These are phyloP conservation scores for Eucalyptus polyanthemos DNA, from an alignment of 345 rosid genomes.

Conservation along the genomic window DNA sequence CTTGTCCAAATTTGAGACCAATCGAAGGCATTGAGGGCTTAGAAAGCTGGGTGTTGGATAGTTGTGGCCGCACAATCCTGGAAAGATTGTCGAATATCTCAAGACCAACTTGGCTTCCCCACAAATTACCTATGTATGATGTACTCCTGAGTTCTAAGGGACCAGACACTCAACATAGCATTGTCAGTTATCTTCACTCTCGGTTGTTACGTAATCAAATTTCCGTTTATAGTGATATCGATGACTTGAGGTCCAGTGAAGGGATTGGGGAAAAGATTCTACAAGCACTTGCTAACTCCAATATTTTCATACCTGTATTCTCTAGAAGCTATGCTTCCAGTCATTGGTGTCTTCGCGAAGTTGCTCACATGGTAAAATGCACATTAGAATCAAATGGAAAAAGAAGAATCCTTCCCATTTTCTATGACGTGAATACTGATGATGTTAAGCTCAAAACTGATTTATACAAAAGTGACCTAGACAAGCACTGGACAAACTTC, in stretches of 20 bases:
- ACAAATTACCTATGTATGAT: no score
- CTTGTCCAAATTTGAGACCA: no score
- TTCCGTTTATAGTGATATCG: not conserved
- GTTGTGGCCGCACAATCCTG: no score
- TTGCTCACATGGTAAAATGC: not conserved
- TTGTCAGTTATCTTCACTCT: not conserved
- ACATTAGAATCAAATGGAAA: not conserved
- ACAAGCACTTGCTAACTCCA: not conserved
- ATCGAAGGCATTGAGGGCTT: not conserved
- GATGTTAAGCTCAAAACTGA: not conserved
- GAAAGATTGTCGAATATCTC: no score
- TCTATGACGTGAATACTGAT: not conserved
- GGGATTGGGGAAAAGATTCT: not conserved
- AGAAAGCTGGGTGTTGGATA: no score
- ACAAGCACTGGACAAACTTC: not conserved
- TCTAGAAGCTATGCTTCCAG: not conserved
- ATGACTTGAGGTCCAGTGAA: not conserved
- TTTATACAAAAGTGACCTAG: not conserved
- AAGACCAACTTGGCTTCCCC: no score
- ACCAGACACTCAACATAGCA: not conserved
- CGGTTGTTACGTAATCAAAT: not conserved
- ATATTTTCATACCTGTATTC: not conserved
- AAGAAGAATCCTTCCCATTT: not conserved
- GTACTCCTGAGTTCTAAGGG: no score
- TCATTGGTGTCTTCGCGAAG: not conserved